Evolutionary conservation across 2,329 filamentous ascomycete genomes (phyloP).

Genomic region (Nothophoma quercina): DNA sequence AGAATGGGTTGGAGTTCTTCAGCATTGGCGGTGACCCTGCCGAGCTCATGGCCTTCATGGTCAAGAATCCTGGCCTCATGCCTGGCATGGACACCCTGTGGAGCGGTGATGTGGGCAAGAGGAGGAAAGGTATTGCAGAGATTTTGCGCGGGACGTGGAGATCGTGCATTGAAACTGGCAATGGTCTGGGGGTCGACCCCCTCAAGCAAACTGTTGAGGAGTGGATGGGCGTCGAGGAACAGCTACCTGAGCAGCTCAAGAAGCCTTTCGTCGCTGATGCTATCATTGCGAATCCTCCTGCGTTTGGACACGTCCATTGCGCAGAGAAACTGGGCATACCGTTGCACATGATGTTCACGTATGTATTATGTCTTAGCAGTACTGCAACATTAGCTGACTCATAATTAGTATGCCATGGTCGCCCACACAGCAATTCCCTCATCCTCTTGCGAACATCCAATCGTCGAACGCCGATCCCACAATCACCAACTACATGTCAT

Average conservation of each 20-base stretch:
- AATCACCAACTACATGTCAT: conserved; percentile 84
- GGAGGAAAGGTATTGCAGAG: conserved; percentile 76
- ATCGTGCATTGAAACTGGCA: conserved; percentile 80
- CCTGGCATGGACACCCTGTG: conserved; percentile 79
- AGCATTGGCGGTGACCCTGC: conserved; percentile 60
- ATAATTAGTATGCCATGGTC: conserved; percentile 77
- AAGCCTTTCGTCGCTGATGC: conserved; percentile 82
- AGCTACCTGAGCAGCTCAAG: conserved; percentile 45
- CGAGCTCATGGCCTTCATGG: conserved; percentile 78
- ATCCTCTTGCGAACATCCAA: conserved; percentile 84
- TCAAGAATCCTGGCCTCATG: conserved; percentile 86
- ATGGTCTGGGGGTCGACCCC: conserved; percentile 64
- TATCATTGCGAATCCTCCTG: conserved; percentile 80
- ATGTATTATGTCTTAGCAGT: not conserved
- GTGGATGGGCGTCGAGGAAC: conserved; percentile 52
- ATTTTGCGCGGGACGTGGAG: conserved; percentile 88
- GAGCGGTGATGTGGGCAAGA: conserved; percentile 77
- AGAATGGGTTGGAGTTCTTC: conserved; percentile 59
- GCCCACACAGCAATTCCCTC: conserved; percentile 83
- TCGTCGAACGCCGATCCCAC: conserved; percentile 76
- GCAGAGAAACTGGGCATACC: conserved; percentile 79
- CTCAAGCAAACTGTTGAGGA: conserved; percentile 63
- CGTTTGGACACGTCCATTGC: conserved; percentile 77
- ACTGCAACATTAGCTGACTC: not conserved
- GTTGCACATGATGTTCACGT: conserved; percentile 86